Conservation (phyloP, 1,284 basidiomycete species). For the Amylostereum chailletii region DNA sequence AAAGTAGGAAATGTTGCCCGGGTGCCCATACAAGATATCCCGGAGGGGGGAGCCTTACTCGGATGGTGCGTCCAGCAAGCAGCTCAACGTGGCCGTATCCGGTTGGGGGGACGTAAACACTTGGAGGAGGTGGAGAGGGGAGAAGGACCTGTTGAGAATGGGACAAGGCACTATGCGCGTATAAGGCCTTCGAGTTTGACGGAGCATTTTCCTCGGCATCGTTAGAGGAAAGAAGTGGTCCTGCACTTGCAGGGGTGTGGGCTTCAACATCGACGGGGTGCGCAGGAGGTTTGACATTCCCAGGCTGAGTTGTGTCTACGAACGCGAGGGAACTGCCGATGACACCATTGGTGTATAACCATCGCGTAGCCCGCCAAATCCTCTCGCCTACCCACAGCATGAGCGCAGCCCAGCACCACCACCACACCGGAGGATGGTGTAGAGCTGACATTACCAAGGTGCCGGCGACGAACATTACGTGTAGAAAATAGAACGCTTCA, state of each 20-base stretch:
- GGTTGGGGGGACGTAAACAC: slow-evolving; percentile 41
- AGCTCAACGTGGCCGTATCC: slow-evolving; percentile 75
- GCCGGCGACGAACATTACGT: slow-evolving; percentile 59
- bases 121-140: slow-evolving; percentile 6
- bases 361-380: slow-evolving; percentile 48
- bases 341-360: slow-evolving; percentile 58
- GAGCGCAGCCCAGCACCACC: slow-evolving; percentile 64
- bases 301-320: not conserved
- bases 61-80: slow-evolving; percentile 70
- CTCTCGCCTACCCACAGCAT: slow-evolving; percentile 63
- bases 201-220: not conserved
- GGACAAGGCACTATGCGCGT: slow-evolving; percentile 1
- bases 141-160: slow-evolving; percentile 7
- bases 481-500: slow-evolving; percentile 70
- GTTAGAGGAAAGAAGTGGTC: not conserved
- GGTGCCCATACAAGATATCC: slow-evolving; percentile 63
- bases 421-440: slow-evolving; percentile 63
- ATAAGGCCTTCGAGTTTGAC: slow-evolving; percentile 1
- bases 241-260: not conserved
- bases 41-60: slow-evolving; percentile 62
- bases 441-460: slow-evolving; percentile 54
- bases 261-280: slow-evolving; percentile 5
- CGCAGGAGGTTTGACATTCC: slow-evolving; percentile 1
- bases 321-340: slow-evolving; percentile 15
- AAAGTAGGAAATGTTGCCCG: slow-evolving; percentile 75